Evolutionary conservation across 2,329 filamentous ascomycete genomes (phyloP).

Genomic region (Colletotrichum costaricense): DNA sequence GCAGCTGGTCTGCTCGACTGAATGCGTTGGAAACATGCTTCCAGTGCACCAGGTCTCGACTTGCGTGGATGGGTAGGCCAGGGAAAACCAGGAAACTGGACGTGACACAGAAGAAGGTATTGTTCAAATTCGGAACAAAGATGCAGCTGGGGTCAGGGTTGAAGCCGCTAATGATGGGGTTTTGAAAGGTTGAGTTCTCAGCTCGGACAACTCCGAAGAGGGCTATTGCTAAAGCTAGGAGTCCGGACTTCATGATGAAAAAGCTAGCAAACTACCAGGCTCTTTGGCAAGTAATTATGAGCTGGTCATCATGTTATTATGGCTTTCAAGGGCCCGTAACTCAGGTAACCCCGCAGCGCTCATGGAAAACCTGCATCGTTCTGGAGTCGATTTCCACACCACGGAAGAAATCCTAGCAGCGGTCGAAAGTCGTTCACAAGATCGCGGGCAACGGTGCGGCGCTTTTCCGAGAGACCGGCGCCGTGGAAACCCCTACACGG

Average conservation of each 20-base stretch:
- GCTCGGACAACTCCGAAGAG: neutral
- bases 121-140: constrained; percentile 49
- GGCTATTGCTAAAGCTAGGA: neutral
- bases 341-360: neutral
- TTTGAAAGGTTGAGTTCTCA: constrained; percentile 45
- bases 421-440: neutral
- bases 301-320: neutral
- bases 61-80: constrained; percentile 63
- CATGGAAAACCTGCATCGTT: neutral
- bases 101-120: constrained; percentile 62
- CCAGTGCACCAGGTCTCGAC: constrained; percentile 63
- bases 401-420: rapidly evolving
- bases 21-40: constrained; percentile 54
- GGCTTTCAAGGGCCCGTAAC: no score
- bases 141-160: constrained; percentile 61
- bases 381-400: neutral
- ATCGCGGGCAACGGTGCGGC: neutral
- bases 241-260: neutral
- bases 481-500: neutral
- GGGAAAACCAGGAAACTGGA: constrained; percentile 66
- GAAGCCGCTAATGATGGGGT: constrained; percentile 62
- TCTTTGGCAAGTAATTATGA: neutral
- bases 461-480: constrained; percentile 22
- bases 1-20: constrained; percentile 54
- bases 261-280: no score